These are phyloP conservation scores for Eucalyptus pauciflora DNA, from an alignment of 345 rosid species.

Conservation along the genomic window DNA sequence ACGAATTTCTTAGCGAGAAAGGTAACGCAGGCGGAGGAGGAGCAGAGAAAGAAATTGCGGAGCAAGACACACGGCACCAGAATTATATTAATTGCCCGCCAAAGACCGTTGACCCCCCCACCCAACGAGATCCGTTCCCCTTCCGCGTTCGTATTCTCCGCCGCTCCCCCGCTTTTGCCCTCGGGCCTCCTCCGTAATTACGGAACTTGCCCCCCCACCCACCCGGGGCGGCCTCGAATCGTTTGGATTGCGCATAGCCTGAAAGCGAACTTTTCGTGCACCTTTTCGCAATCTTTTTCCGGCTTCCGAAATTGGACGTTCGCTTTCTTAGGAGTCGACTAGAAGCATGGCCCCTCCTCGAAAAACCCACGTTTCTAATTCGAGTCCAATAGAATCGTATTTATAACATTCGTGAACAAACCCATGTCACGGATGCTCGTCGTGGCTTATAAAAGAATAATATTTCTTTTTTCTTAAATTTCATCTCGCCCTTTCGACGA, in stretches of 20 bases:
- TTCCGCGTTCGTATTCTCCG: not conserved
- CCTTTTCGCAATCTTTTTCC: not conserved
- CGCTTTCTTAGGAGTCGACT: not conserved
- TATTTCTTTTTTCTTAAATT: too few species aligned
- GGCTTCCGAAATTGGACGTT: not conserved
- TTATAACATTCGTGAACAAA: too few species aligned
- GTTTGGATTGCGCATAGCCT: accelerated
- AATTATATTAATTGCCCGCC: not conserved
- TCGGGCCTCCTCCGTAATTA: not conserved
- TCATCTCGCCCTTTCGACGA: too few species aligned
- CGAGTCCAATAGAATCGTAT: accelerated
- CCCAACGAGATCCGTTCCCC: not conserved
- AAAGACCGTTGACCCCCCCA: not conserved
- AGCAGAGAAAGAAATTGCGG: not conserved
- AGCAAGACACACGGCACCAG: not conserved
- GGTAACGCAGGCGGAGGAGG: too few species aligned
- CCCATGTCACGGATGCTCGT: accelerated
- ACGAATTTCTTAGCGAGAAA: not conserved
- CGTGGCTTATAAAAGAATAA: accelerated
- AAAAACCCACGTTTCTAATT: too few species aligned
- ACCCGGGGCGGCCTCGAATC: not conserved
- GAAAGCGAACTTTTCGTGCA: not conserved
- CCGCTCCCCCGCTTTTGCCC: not conserved
- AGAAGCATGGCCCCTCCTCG: not conserved
- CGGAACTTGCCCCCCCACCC: not conserved